phyloP scores from a whole-genome alignment of 805 yeast species.

The Yarrowia deformans region DNA sequence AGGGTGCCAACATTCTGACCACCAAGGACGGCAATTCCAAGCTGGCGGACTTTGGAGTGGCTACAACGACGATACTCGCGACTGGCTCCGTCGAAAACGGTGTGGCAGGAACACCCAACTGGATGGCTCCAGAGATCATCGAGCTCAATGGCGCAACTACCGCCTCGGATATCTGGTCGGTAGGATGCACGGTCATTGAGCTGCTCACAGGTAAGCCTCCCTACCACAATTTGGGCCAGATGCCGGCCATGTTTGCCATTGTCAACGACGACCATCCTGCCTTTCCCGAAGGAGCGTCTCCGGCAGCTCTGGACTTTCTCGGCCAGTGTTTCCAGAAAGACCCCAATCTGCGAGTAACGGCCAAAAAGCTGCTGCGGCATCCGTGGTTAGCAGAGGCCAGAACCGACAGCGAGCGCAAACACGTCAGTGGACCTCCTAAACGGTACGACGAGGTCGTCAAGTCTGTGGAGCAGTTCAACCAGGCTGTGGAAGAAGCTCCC shows the following conservation, averaged over 20 bases:
- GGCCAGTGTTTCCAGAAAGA: conserved; percentile 74
- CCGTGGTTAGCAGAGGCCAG: conserved; percentile 60
- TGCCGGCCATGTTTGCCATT: conserved; percentile 84
- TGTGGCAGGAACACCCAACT: conserved; percentile 86
- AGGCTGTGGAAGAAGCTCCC: conserved; percentile 25
- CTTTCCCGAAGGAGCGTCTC: conserved; percentile 59
- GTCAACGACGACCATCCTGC: conserved; percentile 78
- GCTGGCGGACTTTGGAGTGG: conserved; percentile 81
- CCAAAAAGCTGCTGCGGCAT: conserved; percentile 63
- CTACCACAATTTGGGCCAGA: conserved; percentile 73
- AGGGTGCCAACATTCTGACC: conserved; percentile 74
- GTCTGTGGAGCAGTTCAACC: conserved; percentile 37
- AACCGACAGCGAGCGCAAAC: conserved; percentile 17
- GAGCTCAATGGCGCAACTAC: conserved; percentile 83
- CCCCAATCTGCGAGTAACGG: conserved; percentile 65
- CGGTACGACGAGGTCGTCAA: conserved; percentile 25
- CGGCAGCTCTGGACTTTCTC: conserved; percentile 63
- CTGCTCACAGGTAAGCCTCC: conserved; percentile 88
- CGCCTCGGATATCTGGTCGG: conserved; percentile 82
- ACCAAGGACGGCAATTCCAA: conserved; percentile 70
- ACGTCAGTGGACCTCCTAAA: conserved; percentile 28
- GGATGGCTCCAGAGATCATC: conserved; percentile 99
- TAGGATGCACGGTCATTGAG: conserved; percentile 95
- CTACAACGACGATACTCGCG: conserved; percentile 55
- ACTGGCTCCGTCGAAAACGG: conserved; percentile 44